A percentile compares a stretch with the other conserved stretches of the same genome.
phyloP scores from a whole-genome alignment of 352 stramenopile genomes.

The Globisporangium heterothallicum region DNA sequence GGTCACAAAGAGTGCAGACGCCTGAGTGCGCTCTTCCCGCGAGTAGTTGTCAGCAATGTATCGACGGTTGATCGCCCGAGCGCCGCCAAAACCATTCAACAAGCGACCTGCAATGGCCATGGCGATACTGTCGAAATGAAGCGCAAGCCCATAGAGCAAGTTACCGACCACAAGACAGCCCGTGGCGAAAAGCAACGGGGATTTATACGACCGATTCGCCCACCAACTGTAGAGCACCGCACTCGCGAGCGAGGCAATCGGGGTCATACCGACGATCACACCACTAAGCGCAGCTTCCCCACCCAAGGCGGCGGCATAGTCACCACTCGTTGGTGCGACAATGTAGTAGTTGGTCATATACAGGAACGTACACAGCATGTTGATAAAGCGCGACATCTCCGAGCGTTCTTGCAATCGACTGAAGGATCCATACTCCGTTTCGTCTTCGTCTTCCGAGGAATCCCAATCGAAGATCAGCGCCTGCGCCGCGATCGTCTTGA shows the following conservation, averaged over 20 bases:
- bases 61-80: slow-evolving; percentile 87
- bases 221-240: slow-evolving; percentile 94
- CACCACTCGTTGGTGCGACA: slow-evolving; percentile 90
- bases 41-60: slow-evolving; percentile 89
- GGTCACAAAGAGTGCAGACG: slow-evolving; percentile 91
- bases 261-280: slow-evolving; percentile 96
- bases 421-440: slow-evolving; percentile 56
- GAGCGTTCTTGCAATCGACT: slow-evolving; percentile 41
- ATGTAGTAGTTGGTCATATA: slow-evolving; percentile 99
- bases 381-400: slow-evolving; percentile 83
- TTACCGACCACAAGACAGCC: slow-evolving; percentile 84
- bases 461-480: slow-evolving; percentile 81
- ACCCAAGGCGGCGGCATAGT: slow-evolving; percentile 89
- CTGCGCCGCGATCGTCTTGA: slow-evolving; percentile 75
- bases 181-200: slow-evolving; percentile 78
- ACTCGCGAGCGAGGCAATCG: slow-evolving; percentile 91
- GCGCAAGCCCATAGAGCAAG: slow-evolving; percentile 79
- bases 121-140: slow-evolving; percentile 70
- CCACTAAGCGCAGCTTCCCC: slow-evolving; percentile 86
- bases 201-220: slow-evolving; percentile 88
- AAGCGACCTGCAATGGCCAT: slow-evolving; percentile 90
- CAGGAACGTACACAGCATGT: slow-evolving; percentile 93
- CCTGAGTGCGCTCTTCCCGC: slow-evolving; percentile 86
- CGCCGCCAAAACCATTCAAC: slow-evolving; percentile 91
- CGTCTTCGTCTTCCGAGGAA: slow-evolving; percentile 80